These are phyloP conservation scores for Lipomyces spencermartinsiae DNA, from an alignment of 805 yeast species.

Conservation along the genomic window DNA sequence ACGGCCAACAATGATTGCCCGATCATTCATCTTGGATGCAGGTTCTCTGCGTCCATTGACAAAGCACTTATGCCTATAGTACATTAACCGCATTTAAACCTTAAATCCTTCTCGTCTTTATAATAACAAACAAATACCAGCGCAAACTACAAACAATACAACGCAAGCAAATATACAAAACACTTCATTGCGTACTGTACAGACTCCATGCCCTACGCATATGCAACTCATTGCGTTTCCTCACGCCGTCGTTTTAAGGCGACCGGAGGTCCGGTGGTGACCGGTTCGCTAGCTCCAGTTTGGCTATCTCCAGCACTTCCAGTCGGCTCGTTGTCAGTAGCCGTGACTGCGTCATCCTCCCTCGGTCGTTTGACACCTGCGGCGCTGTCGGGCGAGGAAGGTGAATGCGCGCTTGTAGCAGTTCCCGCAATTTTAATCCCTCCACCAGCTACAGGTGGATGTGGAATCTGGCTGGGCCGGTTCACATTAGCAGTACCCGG, in stretches of 20 bases:
- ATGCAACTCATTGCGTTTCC: conserved; percentile 20
- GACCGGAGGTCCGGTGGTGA: conserved; percentile 20
- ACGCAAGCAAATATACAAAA: not conserved
- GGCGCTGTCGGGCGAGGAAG: conserved; percentile 6
- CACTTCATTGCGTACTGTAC: not conserved
- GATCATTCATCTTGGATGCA: too few species aligned
- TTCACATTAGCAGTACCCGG: not conserved
- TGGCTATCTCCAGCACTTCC: conserved; percentile 3
- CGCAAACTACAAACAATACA: too few species aligned
- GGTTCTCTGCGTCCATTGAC: too few species aligned
- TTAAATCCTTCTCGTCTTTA: too few species aligned
- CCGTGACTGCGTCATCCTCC: conserved; percentile 7
- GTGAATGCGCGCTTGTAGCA: conserved; percentile 12
- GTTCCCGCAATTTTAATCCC: not conserved
- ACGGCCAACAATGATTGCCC: too few species aligned
- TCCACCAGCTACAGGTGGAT: not conserved
- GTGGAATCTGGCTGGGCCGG: conserved; percentile 4
- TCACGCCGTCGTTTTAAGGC: conserved; percentile 34
- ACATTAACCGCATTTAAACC: too few species aligned
- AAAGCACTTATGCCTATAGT: too few species aligned
- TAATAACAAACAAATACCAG: too few species aligned
- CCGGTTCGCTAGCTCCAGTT: conserved; percentile 6
- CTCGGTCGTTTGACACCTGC: conserved; percentile 6
- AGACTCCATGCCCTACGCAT: not conserved
- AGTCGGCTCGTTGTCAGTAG: not conserved